Conservation (phyloP, 1,284 basidiomycete species). For the Clitocybe nebularis region DNA sequence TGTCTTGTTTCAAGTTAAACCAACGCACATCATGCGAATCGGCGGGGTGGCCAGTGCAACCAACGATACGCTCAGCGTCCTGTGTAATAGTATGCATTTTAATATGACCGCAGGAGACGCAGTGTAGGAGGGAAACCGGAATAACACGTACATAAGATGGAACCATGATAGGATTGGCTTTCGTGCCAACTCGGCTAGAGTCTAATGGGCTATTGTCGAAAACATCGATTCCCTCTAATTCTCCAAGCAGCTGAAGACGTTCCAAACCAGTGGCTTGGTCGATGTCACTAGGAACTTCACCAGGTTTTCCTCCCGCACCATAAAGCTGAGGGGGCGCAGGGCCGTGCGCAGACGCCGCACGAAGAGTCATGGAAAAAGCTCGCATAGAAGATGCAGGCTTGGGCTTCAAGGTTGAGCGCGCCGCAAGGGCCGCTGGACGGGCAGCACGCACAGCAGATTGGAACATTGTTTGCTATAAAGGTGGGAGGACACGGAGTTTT, state of each 20-base stretch:
- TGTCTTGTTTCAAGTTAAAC: slow-evolving; percentile 68
- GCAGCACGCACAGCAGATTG: slow-evolving; percentile 36
- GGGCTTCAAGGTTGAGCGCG: slow-evolving; percentile 27
- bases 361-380: slow-evolving; percentile 52
- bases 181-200: slow-evolving; percentile 84
- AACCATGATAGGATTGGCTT: slow-evolving; percentile 85
- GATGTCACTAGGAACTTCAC: slow-evolving; percentile 80
- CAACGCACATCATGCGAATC: slow-evolving; percentile 91
- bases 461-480: slow-evolving; percentile 28
- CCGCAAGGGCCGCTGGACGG: slow-evolving; percentile 32
- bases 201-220: slow-evolving; percentile 91
- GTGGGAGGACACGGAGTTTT: slow-evolving; percentile 19
- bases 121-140: slow-evolving; percentile 3
- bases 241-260: slow-evolving; percentile 89
- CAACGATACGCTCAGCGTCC: slow-evolving; percentile 80
- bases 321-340: slow-evolving; percentile 65
- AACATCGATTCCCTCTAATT: slow-evolving; percentile 84
- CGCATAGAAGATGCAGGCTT: slow-evolving; percentile 35
- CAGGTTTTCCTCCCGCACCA: slow-evolving; percentile 72
- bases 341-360: slow-evolving; percentile 48
- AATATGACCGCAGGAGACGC: slow-evolving; percentile 2
- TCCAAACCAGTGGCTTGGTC: slow-evolving; percentile 96
- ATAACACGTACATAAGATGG: slow-evolving; percentile 80
- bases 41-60: slow-evolving; percentile 88
- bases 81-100: slow-evolving; percentile 26